Evolutionary conservation across 768 basidiomycete genomes (phyloP).

Genomic region (Tubosaeta sp.): DNA sequence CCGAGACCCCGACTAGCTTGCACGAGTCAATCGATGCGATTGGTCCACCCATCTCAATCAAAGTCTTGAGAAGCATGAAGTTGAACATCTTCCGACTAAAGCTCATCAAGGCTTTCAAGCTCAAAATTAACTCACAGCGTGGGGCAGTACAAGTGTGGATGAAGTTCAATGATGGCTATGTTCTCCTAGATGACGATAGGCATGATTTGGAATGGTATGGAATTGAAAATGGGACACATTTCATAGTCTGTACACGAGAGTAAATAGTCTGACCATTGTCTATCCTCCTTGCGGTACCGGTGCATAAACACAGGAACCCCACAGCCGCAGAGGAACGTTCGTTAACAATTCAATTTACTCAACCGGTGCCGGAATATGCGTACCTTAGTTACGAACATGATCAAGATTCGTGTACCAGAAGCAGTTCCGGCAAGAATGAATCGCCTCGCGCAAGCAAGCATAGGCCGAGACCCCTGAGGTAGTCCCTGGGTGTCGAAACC

Average conservation of each 20-base stretch:
- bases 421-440: not conserved
- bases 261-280: slow-evolving; percentile 1
- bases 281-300: not conserved
- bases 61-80: slow-evolving; percentile 66
- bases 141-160: slow-evolving; percentile 50
- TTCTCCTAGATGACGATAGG: slow-evolving; percentile 46
- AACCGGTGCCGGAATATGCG: not conserved
- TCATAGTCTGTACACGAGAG: slow-evolving; percentile 27
- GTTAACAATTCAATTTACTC: slow-evolving; percentile 6
- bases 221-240: slow-evolving; percentile 48
- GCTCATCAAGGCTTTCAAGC: slow-evolving; percentile 44
- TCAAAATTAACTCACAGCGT: slow-evolving; percentile 27
- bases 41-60: slow-evolving; percentile 33
- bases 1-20: slow-evolving; percentile 19
- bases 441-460: slow-evolving; percentile 6
- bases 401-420: not conserved
- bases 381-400: slow-evolving; percentile 15
- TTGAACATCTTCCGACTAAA: slow-evolving; percentile 62
- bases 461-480: not conserved
- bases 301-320: slow-evolving; percentile 8
- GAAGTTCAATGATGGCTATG: slow-evolving; percentile 47
- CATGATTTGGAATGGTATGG: slow-evolving; percentile 70
- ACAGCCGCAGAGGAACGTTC: slow-evolving; percentile 7
- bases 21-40: slow-evolving; percentile 12
- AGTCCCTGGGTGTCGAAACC: no score